Percentiles rank a stretch among this genome's conserved stretches.
Evolutionary conservation across 371 early-diverging fungal genomes (phyloP).

Genomic region (Apophysomyces variabilis): DNA sequence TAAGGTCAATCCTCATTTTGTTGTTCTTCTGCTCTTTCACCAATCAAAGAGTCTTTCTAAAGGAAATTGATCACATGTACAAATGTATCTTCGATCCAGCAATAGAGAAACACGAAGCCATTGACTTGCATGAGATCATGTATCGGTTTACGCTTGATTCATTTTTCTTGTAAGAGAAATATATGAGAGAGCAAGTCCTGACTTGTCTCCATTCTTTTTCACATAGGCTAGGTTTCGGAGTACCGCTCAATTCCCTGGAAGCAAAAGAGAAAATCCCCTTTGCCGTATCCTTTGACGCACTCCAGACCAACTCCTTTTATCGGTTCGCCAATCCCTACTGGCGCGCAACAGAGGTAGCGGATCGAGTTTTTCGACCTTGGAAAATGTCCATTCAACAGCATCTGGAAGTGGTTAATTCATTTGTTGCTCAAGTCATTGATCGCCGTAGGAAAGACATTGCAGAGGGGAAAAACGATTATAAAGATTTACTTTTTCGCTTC

Average conservation of each 20-base stretch:
- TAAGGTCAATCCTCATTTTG: too few species aligned
- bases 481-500: slow-evolving; percentile 66
- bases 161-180: slow-evolving; percentile 48
- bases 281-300: slow-evolving; percentile 56
- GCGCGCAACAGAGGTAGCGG: slow-evolving; percentile 45
- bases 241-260: slow-evolving; percentile 43
- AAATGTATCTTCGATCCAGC: slow-evolving; percentile 40
- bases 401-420: slow-evolving; percentile 48
- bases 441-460: slow-evolving; percentile 45
- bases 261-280: slow-evolving; percentile 44
- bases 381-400: slow-evolving; percentile 44
- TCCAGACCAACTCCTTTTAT: slow-evolving; percentile 41
- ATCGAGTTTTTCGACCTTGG: slow-evolving; percentile 35
- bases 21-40: too few species aligned
- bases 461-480: slow-evolving; percentile 38
- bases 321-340: slow-evolving; percentile 60
- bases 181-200: slow-evolving; percentile 20
- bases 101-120: slow-evolving; percentile 28
- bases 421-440: slow-evolving; percentile 51
- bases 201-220: not conserved
- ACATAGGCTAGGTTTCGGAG: slow-evolving; percentile 48
- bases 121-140: slow-evolving; percentile 68
- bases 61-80: slow-evolving; percentile 33
- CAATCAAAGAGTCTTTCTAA: slow-evolving; percentile 35
- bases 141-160: slow-evolving; percentile 64